Evolutionary conservation across 2,329 filamentous ascomycete genomes (phyloP).

Genomic region (Verticillium longisporum): DNA sequence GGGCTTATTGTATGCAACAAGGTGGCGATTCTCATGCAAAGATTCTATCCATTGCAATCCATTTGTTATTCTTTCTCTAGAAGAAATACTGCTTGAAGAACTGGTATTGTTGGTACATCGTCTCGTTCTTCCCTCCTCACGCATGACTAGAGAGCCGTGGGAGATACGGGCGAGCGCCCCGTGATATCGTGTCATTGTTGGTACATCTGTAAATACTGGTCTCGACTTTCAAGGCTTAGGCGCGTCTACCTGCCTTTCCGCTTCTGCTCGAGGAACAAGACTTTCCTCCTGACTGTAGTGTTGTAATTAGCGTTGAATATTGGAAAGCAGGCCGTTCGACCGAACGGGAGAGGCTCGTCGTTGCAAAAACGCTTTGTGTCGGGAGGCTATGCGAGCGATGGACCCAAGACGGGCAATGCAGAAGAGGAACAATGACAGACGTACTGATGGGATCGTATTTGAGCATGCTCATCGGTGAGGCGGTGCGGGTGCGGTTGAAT

Average conservation of each 20-base stretch:
- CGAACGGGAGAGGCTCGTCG: background rate
- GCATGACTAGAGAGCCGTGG: background rate
- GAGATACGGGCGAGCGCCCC: slow-evolving; percentile 11
- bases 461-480: slow-evolving; percentile 87
- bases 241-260: slow-evolving; percentile 55
- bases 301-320: background rate
- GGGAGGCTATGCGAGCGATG: background rate
- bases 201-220: slow-evolving; percentile 5
- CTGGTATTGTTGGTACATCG: background rate
- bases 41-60: background rate
- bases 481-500: slow-evolving; percentile 71
- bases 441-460: slow-evolving; percentile 97
- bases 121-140: background rate
- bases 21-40: background rate
- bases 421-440: slow-evolving; percentile 2
- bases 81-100: background rate
- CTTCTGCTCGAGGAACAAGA: slow-evolving; percentile 91
- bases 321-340: background rate
- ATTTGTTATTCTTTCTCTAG: background rate
- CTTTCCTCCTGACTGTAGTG: slow-evolving; percentile 79
- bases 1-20: background rate
- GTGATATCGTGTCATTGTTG: slow-evolving; percentile 11
- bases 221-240: background rate
- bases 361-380: background rate
- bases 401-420: background rate